Percentiles rank a stretch among this genome's conserved stretches.
Evolutionary conservation across 257 asterid species (phyloP).

Genomic region (Orobanche coerulescens): DNA sequence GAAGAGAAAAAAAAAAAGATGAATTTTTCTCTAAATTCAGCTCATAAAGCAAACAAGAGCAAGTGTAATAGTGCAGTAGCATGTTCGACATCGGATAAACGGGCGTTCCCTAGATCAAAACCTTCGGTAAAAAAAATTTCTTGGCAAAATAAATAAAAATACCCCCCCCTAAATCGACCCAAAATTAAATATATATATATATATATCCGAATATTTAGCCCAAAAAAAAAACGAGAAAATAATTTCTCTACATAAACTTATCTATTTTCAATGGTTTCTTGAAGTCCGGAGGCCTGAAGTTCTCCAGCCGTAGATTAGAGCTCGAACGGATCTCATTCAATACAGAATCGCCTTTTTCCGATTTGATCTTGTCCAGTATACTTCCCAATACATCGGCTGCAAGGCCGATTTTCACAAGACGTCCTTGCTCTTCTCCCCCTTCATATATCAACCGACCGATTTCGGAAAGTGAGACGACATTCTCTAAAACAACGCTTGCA

Average conservation of each 20-base stretch:
- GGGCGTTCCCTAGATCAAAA: slow-evolving; percentile 23
- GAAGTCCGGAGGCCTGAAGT: slow-evolving; percentile 40
- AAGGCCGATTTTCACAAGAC: slow-evolving; percentile 48
- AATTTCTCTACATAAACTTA: slow-evolving; percentile 29
- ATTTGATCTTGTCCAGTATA: slow-evolving; percentile 36
- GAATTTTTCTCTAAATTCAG: too few species aligned
- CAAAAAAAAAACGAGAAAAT: slow-evolving; percentile 10
- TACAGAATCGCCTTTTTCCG: slow-evolving; percentile 50
- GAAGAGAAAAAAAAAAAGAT: too few species aligned
- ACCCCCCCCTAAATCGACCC: slow-evolving; percentile 17
- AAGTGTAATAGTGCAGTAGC: neutral
- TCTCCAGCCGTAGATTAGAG: slow-evolving; percentile 39
- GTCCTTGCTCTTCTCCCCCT: slow-evolving; percentile 54
- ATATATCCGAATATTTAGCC: slow-evolving; percentile 18
- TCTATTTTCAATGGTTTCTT: slow-evolving; percentile 31
- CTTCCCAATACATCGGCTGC: slow-evolving; percentile 51
- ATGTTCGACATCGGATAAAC: neutral
- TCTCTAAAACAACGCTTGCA: slow-evolving; percentile 35
- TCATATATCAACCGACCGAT: slow-evolving; percentile 38
- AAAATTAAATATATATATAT: slow-evolving; percentile 4
- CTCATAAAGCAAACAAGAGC: too few species aligned
- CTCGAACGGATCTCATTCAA: slow-evolving; percentile 41
- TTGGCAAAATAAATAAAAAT: slow-evolving; percentile 21
- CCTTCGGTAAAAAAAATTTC: slow-evolving; percentile 25
- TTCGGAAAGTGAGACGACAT: slow-evolving; percentile 38